phyloP scores from a whole-genome alignment of 495 filamentous ascomycete species.

The Neurospora sp. region DNA sequence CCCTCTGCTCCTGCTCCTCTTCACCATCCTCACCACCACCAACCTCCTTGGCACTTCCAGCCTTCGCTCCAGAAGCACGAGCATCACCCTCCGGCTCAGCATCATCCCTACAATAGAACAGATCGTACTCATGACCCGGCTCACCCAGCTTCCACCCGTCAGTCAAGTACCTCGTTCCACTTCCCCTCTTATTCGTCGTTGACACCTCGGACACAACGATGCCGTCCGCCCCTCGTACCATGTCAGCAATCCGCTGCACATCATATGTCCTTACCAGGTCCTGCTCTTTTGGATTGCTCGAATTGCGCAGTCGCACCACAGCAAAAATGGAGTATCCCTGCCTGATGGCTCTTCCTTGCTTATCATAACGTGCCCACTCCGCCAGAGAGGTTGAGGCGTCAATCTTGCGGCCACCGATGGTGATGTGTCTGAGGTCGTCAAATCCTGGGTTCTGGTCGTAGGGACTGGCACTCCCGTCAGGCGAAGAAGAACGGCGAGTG shows the following conservation, averaged over 20 bases:
- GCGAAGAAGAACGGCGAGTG: neutral
- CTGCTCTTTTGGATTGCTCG: neutral
- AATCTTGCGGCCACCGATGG: neutral
- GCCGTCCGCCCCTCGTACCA: neutral
- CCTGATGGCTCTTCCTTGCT: neutral
- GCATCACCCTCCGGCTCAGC: neutral
- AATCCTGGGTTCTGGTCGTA: neutral
- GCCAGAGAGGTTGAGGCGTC: neutral
- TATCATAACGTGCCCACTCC: neutral
- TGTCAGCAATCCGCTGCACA: neutral
- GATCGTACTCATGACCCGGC: neutral
- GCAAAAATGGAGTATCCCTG: neutral
- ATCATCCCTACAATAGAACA: neutral
- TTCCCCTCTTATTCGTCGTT: neutral
- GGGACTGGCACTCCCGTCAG: neutral
- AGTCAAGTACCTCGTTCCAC: neutral
- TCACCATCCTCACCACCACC: neutral
- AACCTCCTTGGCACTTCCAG: neutral
- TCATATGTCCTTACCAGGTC: neutral
- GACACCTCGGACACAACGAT: neutral
- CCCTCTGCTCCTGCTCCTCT: neutral
- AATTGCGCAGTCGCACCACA: neutral
- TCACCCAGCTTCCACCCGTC: neutral
- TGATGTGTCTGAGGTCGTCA: neutral
- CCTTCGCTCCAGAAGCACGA: neutral